Percentiles rank a stretch among this genome's conserved stretches.
These are phyloP conservation scores for Dioscorea zingiberensis DNA, from an alignment of 106 monocot species.

Conservation along the genomic window DNA sequence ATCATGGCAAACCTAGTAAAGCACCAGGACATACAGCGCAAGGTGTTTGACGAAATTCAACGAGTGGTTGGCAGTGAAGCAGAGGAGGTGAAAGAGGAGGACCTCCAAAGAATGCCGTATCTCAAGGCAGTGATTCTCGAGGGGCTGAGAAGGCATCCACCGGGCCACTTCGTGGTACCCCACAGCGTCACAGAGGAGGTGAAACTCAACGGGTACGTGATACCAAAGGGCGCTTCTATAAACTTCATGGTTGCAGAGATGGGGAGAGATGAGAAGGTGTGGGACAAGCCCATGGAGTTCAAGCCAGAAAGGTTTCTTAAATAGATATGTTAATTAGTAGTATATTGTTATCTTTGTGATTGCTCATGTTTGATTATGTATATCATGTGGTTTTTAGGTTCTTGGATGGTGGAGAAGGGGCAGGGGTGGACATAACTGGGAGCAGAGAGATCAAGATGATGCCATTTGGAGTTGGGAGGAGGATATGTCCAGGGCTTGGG, in stretches of 20 bases:
- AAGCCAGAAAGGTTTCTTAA: constrained; percentile 16
- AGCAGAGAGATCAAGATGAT: constrained; percentile 40
- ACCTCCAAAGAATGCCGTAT: constrained; percentile 9
- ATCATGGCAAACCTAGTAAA: constrained; percentile 33
- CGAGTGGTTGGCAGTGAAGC: not conserved
- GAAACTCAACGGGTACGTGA: not conserved
- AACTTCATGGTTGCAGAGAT: constrained; percentile 16
- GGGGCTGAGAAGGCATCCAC: constrained; percentile 8
- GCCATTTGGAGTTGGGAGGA: constrained; percentile 26
- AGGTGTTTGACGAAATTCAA: constrained; percentile 16
- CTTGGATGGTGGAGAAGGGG: constrained; percentile 10
- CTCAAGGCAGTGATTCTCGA: constrained; percentile 14
- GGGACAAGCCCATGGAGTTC: constrained; percentile 39
- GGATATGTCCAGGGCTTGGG: constrained; percentile 23
- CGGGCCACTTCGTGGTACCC: constrained; percentile 11
- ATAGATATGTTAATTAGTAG: no score
- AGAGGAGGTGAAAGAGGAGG: constrained; percentile 13
- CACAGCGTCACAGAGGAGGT: constrained; percentile 8
- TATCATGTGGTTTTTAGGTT: constrained; percentile 3
- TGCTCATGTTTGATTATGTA: no score
- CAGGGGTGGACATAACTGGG: constrained; percentile 25
- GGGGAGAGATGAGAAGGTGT: constrained; percentile 22
- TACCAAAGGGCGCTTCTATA: constrained; percentile 2
- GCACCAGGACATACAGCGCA: constrained; percentile 15
- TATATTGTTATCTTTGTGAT: no score